phyloP scores from a whole-genome alignment of 352 stramenopile genomes.

The Pythium aquatile region DNA sequence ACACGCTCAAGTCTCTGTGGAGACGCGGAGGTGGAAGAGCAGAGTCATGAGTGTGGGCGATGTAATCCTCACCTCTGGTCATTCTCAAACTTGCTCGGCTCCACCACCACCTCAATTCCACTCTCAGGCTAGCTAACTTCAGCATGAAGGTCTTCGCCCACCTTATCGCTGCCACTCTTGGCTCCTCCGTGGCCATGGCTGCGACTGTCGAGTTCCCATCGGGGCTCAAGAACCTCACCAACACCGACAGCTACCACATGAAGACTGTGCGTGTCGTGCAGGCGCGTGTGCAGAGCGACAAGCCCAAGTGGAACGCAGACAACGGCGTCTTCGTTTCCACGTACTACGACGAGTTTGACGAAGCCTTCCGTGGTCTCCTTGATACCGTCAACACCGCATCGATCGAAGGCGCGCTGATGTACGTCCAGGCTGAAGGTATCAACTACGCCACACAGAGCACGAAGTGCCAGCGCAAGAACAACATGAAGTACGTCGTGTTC shows the following conservation, averaged over 20 bases:
- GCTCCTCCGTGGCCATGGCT: neutral
- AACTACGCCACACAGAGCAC: conserved; percentile 66
- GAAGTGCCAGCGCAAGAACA: conserved; percentile 78
- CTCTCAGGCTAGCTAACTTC: no score
- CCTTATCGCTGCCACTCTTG: conserved; percentile 11
- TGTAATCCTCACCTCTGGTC: neutral
- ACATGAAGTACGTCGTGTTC: conserved; percentile 79
- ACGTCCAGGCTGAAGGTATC: conserved; percentile 84
- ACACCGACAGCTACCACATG: conserved; percentile 52
- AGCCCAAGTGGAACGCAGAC: conserved; percentile 46
- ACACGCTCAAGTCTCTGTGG: neutral
- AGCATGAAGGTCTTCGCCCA: conserved; percentile 21
- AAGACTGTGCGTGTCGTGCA: conserved; percentile 56
- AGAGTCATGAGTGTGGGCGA: neutral
- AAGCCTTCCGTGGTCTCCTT: conserved; percentile 53
- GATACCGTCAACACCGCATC: conserved; percentile 83
- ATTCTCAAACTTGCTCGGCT: neutral
- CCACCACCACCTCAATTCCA: neutral
- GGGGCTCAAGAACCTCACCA: conserved; percentile 32
- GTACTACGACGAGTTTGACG: conserved; percentile 50
- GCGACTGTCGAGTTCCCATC: conserved; percentile 19
- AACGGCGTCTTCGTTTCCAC: conserved; percentile 39
- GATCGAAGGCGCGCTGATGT: conserved; percentile 85
- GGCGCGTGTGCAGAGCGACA: conserved; percentile 57
- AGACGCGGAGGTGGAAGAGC: neutral